These are phyloP conservation scores for Nannizziopsis arthrosporioides DNA, from an alignment of 2,329 filamentous ascomycete genomes.

Conservation along the genomic window DNA sequence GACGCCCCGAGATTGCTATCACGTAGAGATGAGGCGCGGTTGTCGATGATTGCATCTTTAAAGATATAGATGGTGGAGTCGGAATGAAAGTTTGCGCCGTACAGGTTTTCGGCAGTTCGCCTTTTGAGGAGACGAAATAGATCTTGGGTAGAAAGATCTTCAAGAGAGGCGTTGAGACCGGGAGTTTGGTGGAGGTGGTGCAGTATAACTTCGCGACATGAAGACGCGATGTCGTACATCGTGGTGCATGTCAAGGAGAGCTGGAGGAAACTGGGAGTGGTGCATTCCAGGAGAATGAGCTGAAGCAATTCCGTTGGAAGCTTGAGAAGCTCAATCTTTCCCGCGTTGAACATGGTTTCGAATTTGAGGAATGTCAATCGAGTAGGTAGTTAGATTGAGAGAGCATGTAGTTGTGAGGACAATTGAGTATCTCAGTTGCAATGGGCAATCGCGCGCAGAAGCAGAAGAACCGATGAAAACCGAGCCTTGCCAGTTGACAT, in stretches of 20 bases:
- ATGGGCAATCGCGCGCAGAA: too few relatives aligned
- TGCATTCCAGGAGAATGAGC: constrained; percentile 26
- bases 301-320: constrained; percentile 36
- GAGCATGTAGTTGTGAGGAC: too few relatives aligned
- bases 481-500: too few relatives aligned
- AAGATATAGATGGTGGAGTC: constrained; percentile 23
- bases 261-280: constrained; percentile 29
- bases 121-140: constrained; percentile 26
- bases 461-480: too few relatives aligned
- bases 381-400: not conserved
- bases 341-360: not conserved
- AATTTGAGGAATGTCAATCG: not conserved
- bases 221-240: constrained; percentile 27
- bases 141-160: constrained; percentile 15
- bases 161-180: constrained; percentile 19
- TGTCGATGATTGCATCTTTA: constrained; percentile 21
- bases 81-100: constrained; percentile 27
- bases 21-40: constrained; percentile 23
- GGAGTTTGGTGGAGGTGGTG: constrained; percentile 29
- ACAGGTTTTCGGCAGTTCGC: constrained; percentile 25
- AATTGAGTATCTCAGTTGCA: too few relatives aligned
- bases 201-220: constrained; percentile 26
- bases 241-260: constrained; percentile 27
- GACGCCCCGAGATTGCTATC: constrained; percentile 10
- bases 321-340: constrained; percentile 17